Evolutionary conservation across 2,329 filamentous ascomycete species (phyloP), one percentile per base, ranked within the genome.

Genomic region (Coleophoma cylindrospora): DNA sequence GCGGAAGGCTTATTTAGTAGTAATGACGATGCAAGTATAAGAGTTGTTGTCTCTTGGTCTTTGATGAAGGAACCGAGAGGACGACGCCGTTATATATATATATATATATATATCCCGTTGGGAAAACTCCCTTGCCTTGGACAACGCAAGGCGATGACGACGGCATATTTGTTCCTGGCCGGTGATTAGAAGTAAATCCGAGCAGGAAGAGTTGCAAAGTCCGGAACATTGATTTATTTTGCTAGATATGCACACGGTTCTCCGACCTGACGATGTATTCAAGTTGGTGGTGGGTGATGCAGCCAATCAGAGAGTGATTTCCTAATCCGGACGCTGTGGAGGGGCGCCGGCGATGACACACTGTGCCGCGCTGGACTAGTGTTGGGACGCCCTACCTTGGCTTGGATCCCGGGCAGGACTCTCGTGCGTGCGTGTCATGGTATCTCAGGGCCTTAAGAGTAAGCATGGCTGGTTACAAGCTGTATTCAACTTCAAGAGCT

Each of bases 301-400:
- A 27, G 40, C 47, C 47, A 49, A 49, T 49, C 9, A 27, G 47
- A 41, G 38, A 49, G 17, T 19, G 11, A 27, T 49, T 45, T 27
- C 47, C 47, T 49, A 49, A 21, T 22, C 3, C 8, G 32, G 47
- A 37, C 15, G 9, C 38, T 27, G 27, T 27, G 9, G 9, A 5
- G 27, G 8, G 8, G 8, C 22, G 9, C 27, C 6, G 27, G 27
- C 7, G 27, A 3, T 2, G 27, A 3, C 3, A 10, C 27, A 27
- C 27, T 27, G 27, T 27, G 6, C 4, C 27, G 9, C 6, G 27
- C 27, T 27, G 27, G 27, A 10, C 27, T 27, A 27, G 27, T 27
- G 27, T 5, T 19, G 19, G 19, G 19, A 19, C 19, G 19, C 19
- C 19, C 19, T 19, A 3, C 19, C 19, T 19, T 19, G 19, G 19